Conservation (phyloP, 331 rosid genomes). For the Acacia concinna region DNA sequence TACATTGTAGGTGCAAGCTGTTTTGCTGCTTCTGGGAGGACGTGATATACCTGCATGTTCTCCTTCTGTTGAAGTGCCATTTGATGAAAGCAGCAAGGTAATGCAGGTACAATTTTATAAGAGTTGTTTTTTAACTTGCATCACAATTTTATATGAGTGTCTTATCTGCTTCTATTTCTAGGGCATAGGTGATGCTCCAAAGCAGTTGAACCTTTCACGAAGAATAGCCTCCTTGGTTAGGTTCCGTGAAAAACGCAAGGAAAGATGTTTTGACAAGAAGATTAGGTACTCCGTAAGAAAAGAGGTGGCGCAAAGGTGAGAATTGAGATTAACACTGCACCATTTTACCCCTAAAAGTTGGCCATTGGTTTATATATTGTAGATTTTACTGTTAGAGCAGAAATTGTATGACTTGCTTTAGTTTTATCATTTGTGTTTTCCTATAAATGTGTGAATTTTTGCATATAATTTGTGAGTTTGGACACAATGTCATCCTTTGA, state of each 20-base stretch:
- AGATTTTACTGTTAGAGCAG: not conserved
- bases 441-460: not conserved
- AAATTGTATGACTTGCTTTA: constrained; percentile 5
- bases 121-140: constrained; percentile 24
- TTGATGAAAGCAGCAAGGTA: constrained; percentile 70
- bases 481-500: constrained; percentile 7
- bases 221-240: constrained; percentile 96
- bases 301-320: constrained; percentile 97
- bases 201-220: constrained; percentile 82
- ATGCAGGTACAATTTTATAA: constrained; percentile 30
- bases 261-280: constrained; percentile 98
- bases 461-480: constrained; percentile 19
- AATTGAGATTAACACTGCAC: constrained; percentile 30
- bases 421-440: constrained; percentile 6
- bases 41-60: constrained; percentile 55
- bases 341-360: not conserved
- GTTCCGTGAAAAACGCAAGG: constrained; percentile 94
- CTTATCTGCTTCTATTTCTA: constrained; percentile 43
- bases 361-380: constrained; percentile 12
- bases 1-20: constrained; percentile 83
- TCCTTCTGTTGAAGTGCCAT: constrained; percentile 58
- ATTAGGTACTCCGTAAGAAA: constrained; percentile 90
- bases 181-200: constrained; percentile 60
- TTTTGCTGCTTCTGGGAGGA: constrained; percentile 87
- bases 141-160: constrained; percentile 38